Evolutionary conservation across 2,329 filamentous ascomycete genomes (phyloP).

Genomic region (Coniochaeta hoffmannii): DNA sequence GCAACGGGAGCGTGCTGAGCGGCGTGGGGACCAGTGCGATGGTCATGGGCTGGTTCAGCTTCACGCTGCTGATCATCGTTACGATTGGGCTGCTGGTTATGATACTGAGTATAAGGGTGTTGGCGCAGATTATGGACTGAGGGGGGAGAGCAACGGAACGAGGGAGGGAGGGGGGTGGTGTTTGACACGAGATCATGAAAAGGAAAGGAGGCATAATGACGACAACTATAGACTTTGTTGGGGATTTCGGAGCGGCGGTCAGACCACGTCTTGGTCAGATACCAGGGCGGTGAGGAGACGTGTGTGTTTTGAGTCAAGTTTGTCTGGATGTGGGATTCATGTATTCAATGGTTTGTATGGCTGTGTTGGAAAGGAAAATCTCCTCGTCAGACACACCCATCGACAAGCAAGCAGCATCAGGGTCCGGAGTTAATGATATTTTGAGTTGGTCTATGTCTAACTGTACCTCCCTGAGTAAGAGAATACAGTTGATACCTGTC

Average conservation of each 20-base stretch:
- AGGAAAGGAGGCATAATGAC: background rate
- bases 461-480: background rate
- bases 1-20: conserved; percentile 78
- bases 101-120: conserved; percentile 84
- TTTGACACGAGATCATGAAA: conserved; percentile 3
- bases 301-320: background rate
- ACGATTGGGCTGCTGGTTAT: conserved; percentile 93
- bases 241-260: background rate
- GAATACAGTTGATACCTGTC: background rate
- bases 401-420: conserved; percentile 4
- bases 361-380: background rate
- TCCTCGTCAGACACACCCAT: background rate
- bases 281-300: background rate
- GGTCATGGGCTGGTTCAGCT: conserved; percentile 97
- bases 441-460: background rate
- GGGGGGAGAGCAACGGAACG: background rate
- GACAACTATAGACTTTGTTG: background rate
- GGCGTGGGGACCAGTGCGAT: conserved; percentile 93
- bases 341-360: background rate
- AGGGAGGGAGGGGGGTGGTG: background rate
- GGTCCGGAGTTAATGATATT: conserved; percentile 3
- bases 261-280: background rate
- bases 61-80: conserved; percentile 86
- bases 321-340: background rate
- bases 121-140: conserved; percentile 51